These are phyloP conservation scores for Hypericum perforatum DNA, from an alignment of 345 rosid genomes.

Conservation along the genomic window DNA sequence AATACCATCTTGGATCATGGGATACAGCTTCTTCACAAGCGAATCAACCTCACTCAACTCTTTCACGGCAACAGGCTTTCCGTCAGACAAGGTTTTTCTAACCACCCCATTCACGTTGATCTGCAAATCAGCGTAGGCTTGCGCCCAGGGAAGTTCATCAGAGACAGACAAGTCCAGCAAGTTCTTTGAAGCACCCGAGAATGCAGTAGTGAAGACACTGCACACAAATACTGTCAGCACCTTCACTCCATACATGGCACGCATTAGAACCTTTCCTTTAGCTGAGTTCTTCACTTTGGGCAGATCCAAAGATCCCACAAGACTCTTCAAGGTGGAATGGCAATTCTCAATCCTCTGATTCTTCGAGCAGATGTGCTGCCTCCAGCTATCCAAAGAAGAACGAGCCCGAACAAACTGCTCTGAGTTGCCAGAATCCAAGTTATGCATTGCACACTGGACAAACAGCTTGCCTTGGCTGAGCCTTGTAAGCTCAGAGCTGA, in stretches of 20 bases:
- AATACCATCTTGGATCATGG: conserved; percentile 47
- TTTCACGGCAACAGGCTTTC: conserved; percentile 35
- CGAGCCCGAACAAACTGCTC: conserved; percentile 41
- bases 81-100: conserved; percentile 31
- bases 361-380: conserved; percentile 47
- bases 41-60: conserved; percentile 58
- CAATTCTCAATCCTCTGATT: conserved; percentile 59
- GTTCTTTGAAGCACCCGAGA: conserved; percentile 54
- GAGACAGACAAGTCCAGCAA: conserved; percentile 44
- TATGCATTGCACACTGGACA: conserved; percentile 59
- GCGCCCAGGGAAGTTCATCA: conserved; percentile 44
- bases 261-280: conserved; percentile 85
- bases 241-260: conserved; percentile 79
- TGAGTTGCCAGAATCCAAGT: conserved; percentile 41
- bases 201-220: conserved; percentile 59
- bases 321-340: conserved; percentile 39
- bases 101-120: conserved; percentile 39
- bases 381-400: conserved; percentile 71
- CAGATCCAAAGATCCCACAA: conserved; percentile 43
- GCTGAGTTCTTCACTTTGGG: conserved; percentile 86
- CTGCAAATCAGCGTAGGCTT: conserved; percentile 47
- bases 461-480: conserved; percentile 73
- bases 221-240: conserved; percentile 67
- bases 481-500: conserved; percentile 68
- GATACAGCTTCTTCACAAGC: conserved; percentile 47